These are phyloP conservation scores for Penicillium italicum DNA, from an alignment of 2,329 filamentous ascomycete species.

Conservation along the genomic window DNA sequence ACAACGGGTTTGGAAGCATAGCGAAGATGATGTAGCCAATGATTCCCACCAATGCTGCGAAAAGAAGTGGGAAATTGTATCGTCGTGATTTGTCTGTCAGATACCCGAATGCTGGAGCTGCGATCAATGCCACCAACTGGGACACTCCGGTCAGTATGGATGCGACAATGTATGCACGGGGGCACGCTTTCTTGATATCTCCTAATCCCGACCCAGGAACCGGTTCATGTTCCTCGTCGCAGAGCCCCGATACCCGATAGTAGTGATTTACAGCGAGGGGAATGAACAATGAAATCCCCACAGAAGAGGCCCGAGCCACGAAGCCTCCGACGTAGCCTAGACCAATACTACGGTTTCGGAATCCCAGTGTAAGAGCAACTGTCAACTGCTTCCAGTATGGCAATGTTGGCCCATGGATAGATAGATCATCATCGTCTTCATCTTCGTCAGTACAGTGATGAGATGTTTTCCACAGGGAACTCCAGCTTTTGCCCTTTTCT, in stretches of 20 bases:
- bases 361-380: slow-evolving; percentile 65
- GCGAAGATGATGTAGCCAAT: slow-evolving; percentile 75
- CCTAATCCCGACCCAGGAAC: slow-evolving; percentile 30
- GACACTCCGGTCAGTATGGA: slow-evolving; percentile 84
- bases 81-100: slow-evolving; percentile 65
- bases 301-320: slow-evolving; percentile 88
- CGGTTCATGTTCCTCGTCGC: slow-evolving; percentile 49
- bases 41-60: slow-evolving; percentile 69
- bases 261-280: slow-evolving; percentile 90
- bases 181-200: slow-evolving; percentile 80
- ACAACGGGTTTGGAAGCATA: slow-evolving; percentile 71
- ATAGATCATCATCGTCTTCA: slow-evolving; percentile 6
- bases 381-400: slow-evolving; percentile 54
- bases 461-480: slow-evolving; percentile 43
- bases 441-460: not conserved
- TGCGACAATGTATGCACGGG: slow-evolving; percentile 80
- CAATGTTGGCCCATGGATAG: slow-evolving; percentile 2
- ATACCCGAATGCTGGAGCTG: slow-evolving; percentile 83
- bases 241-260: slow-evolving; percentile 77
- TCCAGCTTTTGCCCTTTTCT: slow-evolving; percentile 74
- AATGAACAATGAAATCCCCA: slow-evolving; percentile 92
- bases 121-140: slow-evolving; percentile 79
- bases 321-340: slow-evolving; percentile 92
- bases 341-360: slow-evolving; percentile 72
- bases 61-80: slow-evolving; percentile 70